Evolutionary conservation across 1,139 yeast species (phyloP), one percentile per base, ranked within the genome.

Genomic region (Geotrichum fermentans): DNA sequence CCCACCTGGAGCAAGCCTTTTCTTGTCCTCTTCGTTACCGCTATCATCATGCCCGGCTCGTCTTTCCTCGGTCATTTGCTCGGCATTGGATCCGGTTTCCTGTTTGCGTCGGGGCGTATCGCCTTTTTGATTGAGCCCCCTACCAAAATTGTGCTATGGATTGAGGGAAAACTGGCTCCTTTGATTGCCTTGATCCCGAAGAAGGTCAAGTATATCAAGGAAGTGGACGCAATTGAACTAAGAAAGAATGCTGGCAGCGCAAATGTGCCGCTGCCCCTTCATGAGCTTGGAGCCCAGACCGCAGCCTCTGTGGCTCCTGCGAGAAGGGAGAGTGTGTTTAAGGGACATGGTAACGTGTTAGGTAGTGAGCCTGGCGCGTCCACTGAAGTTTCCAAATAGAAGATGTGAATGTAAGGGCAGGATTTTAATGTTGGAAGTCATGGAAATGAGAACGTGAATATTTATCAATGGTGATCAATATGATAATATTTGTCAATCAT

Each of bases 51-150:
- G 52, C 79, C 87, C 1, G 72, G 74, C 11, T 73, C 90, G 8
- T 82, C 90, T 47, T 81, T 88, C 56, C 68, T 82, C 57, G 96
- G 96, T 20, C 96, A 88, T 63, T 65, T 69, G 40, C 73, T 72
- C 42, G 87, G 76, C 16, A 67, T 76, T 56, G 61, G 62, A 37
- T 74, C 71, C 45, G 88, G 88, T 8, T 77, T 73, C 59, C 66
- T 69, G 46, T 64, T 83, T 61, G 85, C 78, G 2, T 67, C 73
- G 60, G 92, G 83, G 11, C 66, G 73, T 50, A 67, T 88, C 50
- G 72, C 71, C 38, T 63, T 72, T 38, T 67, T 83, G 60, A 75
- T 72, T 21, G 72, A 76, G 55, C 87, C 89, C 1, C 92, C 96
- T 8, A 77, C 82, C 53, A 68, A 74, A 56, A 73, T 78, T 1